Evolutionary conservation across 805 yeast genomes (phyloP).

Genomic region (Candida boleticola): DNA sequence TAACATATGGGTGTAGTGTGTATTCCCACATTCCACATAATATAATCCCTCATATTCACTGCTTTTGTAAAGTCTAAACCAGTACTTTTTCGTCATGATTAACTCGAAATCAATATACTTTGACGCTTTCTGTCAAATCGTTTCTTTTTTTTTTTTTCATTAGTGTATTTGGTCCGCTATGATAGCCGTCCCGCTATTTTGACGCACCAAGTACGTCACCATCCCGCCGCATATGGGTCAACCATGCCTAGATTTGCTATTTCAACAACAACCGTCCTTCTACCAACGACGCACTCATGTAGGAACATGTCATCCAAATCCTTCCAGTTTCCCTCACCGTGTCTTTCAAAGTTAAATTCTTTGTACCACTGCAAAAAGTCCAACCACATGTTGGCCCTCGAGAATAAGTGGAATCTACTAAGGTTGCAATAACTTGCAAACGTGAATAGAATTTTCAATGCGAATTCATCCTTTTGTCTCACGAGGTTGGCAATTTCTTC

Average conservation of each 20-base stretch:
- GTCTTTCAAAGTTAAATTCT: background rate
- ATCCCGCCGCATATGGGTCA: no score
- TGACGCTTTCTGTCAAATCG: no score
- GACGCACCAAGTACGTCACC: no score
- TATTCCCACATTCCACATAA: no score
- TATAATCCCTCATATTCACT: no score
- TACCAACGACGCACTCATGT: background rate
- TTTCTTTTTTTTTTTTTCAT: no score
- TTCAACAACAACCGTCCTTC: background rate
- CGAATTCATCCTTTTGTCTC: slow-evolving; percentile 19
- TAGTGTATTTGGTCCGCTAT: no score
- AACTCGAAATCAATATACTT: no score
- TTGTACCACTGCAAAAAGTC: slow-evolving; percentile 21
- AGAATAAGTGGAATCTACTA: slow-evolving; percentile 21
- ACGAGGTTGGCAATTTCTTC: slow-evolving; percentile 17
- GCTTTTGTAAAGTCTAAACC: no score
- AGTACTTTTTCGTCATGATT: no score
- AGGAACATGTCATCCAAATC: background rate
- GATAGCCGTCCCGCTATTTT: no score
- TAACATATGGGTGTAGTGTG: no score
- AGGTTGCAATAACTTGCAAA: slow-evolving; percentile 19
- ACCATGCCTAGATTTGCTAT: background rate
- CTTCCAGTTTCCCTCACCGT: background rate
- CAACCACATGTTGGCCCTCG: slow-evolving; percentile 25
- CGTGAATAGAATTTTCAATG: slow-evolving; percentile 23